A percentile compares a stretch with the other conserved stretches of the same genome.
These are phyloP conservation scores for Linum usitatissimum DNA, from an alignment of 345 rosid genomes.

Conservation along the genomic window DNA sequence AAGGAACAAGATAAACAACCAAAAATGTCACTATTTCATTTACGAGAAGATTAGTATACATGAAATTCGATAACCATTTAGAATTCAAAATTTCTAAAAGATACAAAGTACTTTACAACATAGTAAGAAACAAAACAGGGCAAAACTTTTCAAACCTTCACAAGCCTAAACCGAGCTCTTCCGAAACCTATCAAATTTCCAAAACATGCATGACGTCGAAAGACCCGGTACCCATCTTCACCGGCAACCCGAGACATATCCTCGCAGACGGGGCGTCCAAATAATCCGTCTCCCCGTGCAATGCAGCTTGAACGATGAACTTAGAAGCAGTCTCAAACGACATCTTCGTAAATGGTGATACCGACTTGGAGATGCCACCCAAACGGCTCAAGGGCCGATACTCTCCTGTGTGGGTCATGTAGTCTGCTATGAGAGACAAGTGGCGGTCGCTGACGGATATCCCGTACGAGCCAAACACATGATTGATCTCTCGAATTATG, in stretches of 20 bases:
- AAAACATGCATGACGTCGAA: constrained; percentile 75
- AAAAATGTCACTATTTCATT: too few species aligned
- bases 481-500: constrained; percentile 68
- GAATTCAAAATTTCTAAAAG: too few species aligned
- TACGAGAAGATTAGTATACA: too few species aligned
- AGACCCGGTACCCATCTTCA: constrained; percentile 82
- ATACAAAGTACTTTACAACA: too few species aligned
- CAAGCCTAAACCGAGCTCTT: not conserved
- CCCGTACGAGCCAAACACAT: constrained; percentile 69
- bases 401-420: constrained; percentile 74
- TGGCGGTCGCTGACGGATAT: constrained; percentile 74
- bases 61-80: too few species aligned
- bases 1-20: too few species aligned
- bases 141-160: not conserved
- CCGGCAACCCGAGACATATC: constrained; percentile 84
- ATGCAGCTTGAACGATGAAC: constrained; percentile 87
- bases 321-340: constrained; percentile 85
- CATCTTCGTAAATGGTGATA: constrained; percentile 80
- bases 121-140: not conserved
- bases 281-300: constrained; percentile 51
- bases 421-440: constrained; percentile 75
- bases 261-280: constrained; percentile 82
- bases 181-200: constrained; percentile 21
- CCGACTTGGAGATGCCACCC: constrained; percentile 75
- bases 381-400: constrained; percentile 88